Percentiles rank a stretch among this genome's conserved stretches.
Evolutionary conservation across 2,329 filamentous ascomycete species (phyloP).

Genomic region (Exophiala sp.): DNA sequence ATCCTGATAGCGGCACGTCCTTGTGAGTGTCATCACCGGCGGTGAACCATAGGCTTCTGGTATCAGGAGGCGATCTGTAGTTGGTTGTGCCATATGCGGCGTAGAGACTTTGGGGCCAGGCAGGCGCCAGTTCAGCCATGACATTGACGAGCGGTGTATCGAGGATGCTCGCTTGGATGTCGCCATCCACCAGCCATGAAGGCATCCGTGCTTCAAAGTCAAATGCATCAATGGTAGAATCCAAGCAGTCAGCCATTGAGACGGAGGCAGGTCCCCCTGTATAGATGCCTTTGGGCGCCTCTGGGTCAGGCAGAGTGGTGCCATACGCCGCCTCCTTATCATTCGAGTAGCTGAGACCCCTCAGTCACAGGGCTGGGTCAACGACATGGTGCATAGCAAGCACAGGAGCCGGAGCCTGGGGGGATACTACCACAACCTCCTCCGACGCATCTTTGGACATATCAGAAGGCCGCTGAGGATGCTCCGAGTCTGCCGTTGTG

Average conservation of each 20-base stretch:
- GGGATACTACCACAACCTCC: background rate
- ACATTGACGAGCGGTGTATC: conserved; percentile 20
- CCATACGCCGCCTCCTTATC: background rate
- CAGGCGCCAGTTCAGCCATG: conserved; percentile 20
- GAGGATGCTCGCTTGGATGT: conserved; percentile 18
- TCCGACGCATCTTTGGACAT: background rate
- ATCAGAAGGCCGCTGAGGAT: conserved; percentile 1
- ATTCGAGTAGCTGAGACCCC: background rate
- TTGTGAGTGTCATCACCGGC: conserved; percentile 12
- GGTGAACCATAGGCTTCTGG: conserved; percentile 22
- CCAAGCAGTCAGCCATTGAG: conserved; percentile 4
- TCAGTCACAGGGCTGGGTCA: background rate
- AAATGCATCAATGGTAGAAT: conserved; percentile 16
- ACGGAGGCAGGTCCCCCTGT: conserved; percentile 1
- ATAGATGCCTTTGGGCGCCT: conserved; percentile 7
- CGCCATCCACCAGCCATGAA: conserved; percentile 21
- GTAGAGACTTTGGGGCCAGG: conserved; percentile 18
- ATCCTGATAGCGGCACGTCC: conserved; percentile 15
- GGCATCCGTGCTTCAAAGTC: conserved; percentile 23
- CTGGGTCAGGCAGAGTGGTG: background rate
- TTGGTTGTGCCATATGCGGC: conserved; percentile 4
- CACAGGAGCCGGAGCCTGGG: background rate
- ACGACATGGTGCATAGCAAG: background rate
- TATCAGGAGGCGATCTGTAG: conserved; percentile 13
- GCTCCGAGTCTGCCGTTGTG: background rate